Evolutionary conservation across 495 filamentous ascomycete genomes (phyloP), one percentile per base, ranked within the genome.

Genomic region (Aspergillus kassunensis): DNA sequence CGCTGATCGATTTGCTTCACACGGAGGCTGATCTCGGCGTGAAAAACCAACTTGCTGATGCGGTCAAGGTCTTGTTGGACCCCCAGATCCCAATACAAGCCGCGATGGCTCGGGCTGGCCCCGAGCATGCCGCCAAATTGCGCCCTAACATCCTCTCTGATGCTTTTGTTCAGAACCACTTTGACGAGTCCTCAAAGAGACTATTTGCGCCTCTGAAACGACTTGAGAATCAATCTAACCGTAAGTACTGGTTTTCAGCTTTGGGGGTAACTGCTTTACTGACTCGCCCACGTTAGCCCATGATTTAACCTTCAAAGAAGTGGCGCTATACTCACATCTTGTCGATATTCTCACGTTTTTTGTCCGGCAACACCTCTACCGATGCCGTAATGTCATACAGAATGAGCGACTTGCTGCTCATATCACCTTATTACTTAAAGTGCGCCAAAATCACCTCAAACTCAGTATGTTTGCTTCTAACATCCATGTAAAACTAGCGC

Each of bases 271-370:
- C 13, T 21, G 25, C 3, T 18, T n/a, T 27, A 67, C 54, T 25
- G 49, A 21, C 33, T 20, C 18, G 12, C 42, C 16, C n/a, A 13
- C 13, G 34, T 25, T 47, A 86, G 83, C 88, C 62, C 68, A 77
- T 61, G 73, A 80, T 54, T 70, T 89, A 44, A 80, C 74, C 13
- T 84, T 91, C 51, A 82, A 91, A 53, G 88, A 97, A 65, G 90
- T 93, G 20, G 87, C 90, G 6, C 74, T 97, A 23, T 93, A 91
- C 69, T 82, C 84, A 12, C 91, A 97, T 66, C 77, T 98, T 42
- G 89, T 97, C 44, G 93, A 98, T 62, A 91, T 96, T 31, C 80
- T 98, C 21, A 95, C 88, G 62, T 97, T 95, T 68, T 96, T 95
- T 67, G 85, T 96, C 58, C 87, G 91, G 40, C 87, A 91, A 57